These are phyloP conservation scores for Xylaria sp. DNA, from an alignment of 2,329 filamentous ascomycete genomes.

Conservation along the genomic window DNA sequence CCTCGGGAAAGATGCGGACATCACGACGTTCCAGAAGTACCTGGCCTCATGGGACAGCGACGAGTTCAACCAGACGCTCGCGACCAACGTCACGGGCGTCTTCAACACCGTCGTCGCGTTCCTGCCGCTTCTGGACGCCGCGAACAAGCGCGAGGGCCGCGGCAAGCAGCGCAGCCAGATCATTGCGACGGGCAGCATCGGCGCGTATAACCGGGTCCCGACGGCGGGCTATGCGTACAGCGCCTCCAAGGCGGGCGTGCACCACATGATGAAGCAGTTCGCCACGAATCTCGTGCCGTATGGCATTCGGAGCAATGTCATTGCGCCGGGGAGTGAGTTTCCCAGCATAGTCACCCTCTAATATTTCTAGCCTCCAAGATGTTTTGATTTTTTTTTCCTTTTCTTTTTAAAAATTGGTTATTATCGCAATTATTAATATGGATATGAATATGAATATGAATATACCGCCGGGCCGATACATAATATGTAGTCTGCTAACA, in stretches of 20 bases:
- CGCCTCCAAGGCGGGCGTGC: constrained; percentile 68
- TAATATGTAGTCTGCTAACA: background rate
- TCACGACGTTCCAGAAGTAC: constrained; percentile 29
- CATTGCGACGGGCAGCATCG: constrained; percentile 69
- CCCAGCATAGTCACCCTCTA: too few relatives aligned
- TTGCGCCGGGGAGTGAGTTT: constrained; percentile 40
- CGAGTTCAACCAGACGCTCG: constrained; percentile 62
- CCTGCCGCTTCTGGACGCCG: constrained; percentile 61
- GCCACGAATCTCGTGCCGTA: constrained; percentile 63
- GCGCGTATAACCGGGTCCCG: constrained; percentile 63
- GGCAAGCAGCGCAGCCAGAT: constrained; percentile 50
- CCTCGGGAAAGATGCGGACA: constrained; percentile 43
- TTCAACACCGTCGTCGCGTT: constrained; percentile 69
- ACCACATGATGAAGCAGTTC: constrained; percentile 70
- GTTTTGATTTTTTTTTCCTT: background rate
- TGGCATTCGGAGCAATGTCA: constrained; percentile 48
- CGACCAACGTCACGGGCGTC: constrained; percentile 64
- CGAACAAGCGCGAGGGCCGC: constrained; percentile 55
- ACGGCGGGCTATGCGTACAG: constrained; percentile 71
- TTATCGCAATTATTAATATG: too few relatives aligned
- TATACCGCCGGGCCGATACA: too few relatives aligned
- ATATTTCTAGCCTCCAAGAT: too few relatives aligned
- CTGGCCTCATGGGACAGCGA: constrained; percentile 46
- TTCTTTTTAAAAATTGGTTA: too few relatives aligned
- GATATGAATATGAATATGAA: too few relatives aligned